Base-by-base conservation (phyloP, 1,284 basidiomycete genomes). In the Fistulina hepatica region DNA sequence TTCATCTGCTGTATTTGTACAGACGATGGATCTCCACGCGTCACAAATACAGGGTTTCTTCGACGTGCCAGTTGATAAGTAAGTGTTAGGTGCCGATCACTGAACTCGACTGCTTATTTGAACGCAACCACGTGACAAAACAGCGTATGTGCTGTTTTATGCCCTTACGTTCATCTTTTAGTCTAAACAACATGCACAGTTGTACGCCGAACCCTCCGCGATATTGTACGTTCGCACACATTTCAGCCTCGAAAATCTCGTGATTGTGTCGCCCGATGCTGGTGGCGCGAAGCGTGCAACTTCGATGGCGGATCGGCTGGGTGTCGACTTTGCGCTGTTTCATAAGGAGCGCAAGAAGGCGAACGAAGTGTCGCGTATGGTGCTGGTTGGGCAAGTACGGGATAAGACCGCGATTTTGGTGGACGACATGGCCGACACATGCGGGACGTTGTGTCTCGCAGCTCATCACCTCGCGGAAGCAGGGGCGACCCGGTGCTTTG, bases 311-410 rank as follows among this genome's bases (percentile, higher is more conserved):
- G 95, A 97, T 61, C 80, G 91, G 34, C 71, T 98, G 42, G 91
- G 94, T 35, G 85, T 97, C 49, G 95, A 98, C 57, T 98, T 99
- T 68, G 95, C 95, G 21, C 69, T 99, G 41, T 98, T 98, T 73
- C 95, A 99, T 77, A 99, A 99, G 61, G 95, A 99, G 64, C 83
- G 95, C 43, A 98, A 97, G 65, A 97, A 95, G 71, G 95, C 94
- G 26, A 98, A 97, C 64, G 91, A 97, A 54, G 94, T 99, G 15
- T 97, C 93, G 36, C 81, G 95, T 42, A 99, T 99, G 95, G 81
- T 98, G 33, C 79, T 99, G 36, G 95, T 99, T 43, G 95, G 95
- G 5, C 79, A 85, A 52, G 93, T 94, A 47, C 78, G 78, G 52
- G 91, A 81, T 59, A 98, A 98, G 66, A 73, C 83, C 30, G 95